Evolutionary conservation across 345 rosid species (phyloP).

Genomic region (Acer yangbiense): DNA sequence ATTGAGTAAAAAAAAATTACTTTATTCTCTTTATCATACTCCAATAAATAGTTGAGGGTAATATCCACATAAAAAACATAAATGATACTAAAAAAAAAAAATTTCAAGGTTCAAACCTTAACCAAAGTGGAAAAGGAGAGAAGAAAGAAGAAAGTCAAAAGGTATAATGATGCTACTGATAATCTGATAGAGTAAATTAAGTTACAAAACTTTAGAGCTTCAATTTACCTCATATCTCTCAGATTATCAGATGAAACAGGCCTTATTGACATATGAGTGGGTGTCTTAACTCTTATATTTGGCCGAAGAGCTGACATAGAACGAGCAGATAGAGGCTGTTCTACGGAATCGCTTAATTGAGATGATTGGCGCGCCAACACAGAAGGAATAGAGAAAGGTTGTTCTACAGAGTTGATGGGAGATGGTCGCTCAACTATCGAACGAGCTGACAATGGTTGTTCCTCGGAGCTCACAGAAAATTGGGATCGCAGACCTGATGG

Average conservation of each 20-base stretch:
- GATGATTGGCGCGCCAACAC: slow-evolving; percentile 34
- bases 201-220: not conserved
- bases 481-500: slow-evolving; percentile 37
- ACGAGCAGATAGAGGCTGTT: slow-evolving; percentile 57
- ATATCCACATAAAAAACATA: not conserved
- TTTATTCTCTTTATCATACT: not conserved
- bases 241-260: slow-evolving; percentile 52
- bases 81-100: not conserved
- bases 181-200: not conserved
- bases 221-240: slow-evolving; percentile 61
- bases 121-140: not conserved
- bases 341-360: slow-evolving; percentile 36
- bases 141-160: not conserved
- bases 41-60: not conserved
- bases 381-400: slow-evolving; percentile 46
- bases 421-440: slow-evolving; percentile 24
- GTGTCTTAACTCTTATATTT: slow-evolving; percentile 36
- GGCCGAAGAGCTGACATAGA: slow-evolving; percentile 49
- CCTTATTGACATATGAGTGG: slow-evolving; percentile 52
- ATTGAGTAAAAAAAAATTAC: not conserved
- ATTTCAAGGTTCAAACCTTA: slow-evolving; percentile 8
- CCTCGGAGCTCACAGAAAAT: slow-evolving; percentile 30
- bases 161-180: not conserved
- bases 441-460: slow-evolving; percentile 40
- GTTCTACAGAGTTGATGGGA: slow-evolving; percentile 45